Base-by-base conservation (phyloP, 495 filamentous ascomycete species). In the Aspergillus biplanus region DNA sequence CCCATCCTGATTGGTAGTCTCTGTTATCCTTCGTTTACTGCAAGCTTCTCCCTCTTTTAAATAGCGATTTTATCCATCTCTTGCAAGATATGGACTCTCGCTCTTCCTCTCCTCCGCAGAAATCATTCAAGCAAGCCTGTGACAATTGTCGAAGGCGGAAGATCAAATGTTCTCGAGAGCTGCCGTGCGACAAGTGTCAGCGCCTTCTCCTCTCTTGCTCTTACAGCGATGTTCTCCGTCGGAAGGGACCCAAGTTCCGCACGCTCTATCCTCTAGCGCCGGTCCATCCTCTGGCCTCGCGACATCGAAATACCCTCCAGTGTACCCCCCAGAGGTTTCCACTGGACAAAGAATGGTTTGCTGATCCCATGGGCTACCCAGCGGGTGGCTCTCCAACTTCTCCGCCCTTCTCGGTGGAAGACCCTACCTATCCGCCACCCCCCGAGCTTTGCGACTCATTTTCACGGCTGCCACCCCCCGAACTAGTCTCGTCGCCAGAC, bases 61-160 rank as follows among this genome's bases (percentile, higher is more conserved):
- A 27, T 27, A 27, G 21, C 21, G 1, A 27, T 27, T 27, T 27
- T 27, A 27, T 27, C 21, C 21, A 27, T 27, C 21, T 27, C 39
- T 53, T 15, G 34, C 33, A 50, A 52, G 50, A 60, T 64, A 73
- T 69, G 72, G 69, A 62, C 59, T 70, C 64, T 49, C 64, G 48
- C 8, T 16, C 64, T 15, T 18, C 56, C 52, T 63, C 68, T 56
- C 49, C 66, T 55, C 66, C 65, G 54, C 65, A 69, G 66, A 64
- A 72, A 48, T 33, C 71, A 42, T 61, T 65, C 15, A 79, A 78
- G 56, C 78, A 81, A 66, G 77, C 78, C 56, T 81, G 78, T 59
- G 78, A 81, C 55, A 80, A 80, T 56, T 81, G 78, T 65, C 75
- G 78, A 33, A 71, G 76, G 6, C 76, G 78, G 46, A 81, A 81